A percentile compares a stretch with the other conserved stretches of the same genome.
phyloP scores from a whole-genome alignment of 345 rosid genomes.

The Populus alba region DNA sequence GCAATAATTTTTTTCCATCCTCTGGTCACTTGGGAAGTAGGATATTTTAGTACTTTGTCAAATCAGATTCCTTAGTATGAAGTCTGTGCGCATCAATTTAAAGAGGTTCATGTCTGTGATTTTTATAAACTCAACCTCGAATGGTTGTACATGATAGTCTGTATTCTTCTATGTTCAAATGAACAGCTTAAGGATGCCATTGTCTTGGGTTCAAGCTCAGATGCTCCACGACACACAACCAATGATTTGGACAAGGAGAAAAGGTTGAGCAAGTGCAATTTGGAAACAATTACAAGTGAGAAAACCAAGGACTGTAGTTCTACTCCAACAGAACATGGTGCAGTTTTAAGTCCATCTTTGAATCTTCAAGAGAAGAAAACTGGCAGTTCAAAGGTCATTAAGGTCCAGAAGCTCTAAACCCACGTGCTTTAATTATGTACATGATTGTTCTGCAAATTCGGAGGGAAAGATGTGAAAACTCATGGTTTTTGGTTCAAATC shows the following conservation, averaged over 20 bases:
- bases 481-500: background rate
- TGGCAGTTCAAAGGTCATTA: conserved; percentile 20
- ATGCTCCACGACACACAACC: conserved; percentile 7
- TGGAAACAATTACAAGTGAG: conserved; percentile 7
- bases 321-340: conserved; percentile 9
- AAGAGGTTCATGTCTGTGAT: background rate
- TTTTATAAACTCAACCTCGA: background rate
- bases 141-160: background rate
- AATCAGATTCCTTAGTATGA: background rate
- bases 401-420: conserved; percentile 28
- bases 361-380: conserved; percentile 33
- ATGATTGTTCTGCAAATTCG: background rate
- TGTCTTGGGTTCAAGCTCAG: conserved; percentile 7
- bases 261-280: conserved; percentile 4
- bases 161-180: conserved; percentile 20
- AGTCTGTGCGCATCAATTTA: background rate
- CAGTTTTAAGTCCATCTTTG: conserved; percentile 14
- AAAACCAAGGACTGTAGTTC: conserved; percentile 28
- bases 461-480: background rate
- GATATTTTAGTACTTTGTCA: background rate
- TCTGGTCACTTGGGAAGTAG: background rate
- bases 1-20: background rate
- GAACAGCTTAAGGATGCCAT: conserved; percentile 26
- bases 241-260: conserved; percentile 8
- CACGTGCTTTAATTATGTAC: conserved; percentile 5